phyloP scores from a whole-genome alignment of 1,284 basidiomycete species.

The Sanghuangporus sanghuang region DNA sequence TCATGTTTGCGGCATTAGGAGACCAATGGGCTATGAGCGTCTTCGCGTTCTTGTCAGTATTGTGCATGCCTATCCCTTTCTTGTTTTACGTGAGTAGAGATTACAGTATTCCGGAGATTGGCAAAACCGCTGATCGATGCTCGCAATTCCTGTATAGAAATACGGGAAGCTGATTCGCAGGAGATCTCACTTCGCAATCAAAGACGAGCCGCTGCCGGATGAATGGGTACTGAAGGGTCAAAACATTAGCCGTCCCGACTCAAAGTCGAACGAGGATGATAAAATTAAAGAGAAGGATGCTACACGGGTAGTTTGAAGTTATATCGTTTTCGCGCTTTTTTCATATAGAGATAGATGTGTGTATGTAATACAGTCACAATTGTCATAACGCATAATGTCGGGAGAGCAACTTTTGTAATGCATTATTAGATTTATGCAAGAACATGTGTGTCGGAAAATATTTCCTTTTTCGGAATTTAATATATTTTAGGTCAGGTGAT shows the following conservation, averaged over 20 bases:
- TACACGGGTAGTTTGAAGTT: neutral
- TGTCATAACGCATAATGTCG: too few relatives aligned
- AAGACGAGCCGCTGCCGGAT: conserved; percentile 3
- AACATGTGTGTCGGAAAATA: too few relatives aligned
- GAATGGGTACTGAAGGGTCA: neutral
- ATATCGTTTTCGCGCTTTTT: too few relatives aligned
- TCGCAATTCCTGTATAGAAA: neutral
- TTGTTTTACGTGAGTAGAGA: conserved; percentile 32
- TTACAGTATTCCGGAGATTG: neutral
- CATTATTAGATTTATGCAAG: too few relatives aligned
- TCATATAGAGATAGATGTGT: too few relatives aligned
- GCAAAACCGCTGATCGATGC: neutral
- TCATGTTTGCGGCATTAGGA: conserved; percentile 54
- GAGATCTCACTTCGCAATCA: conserved; percentile 11
- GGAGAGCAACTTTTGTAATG: too few relatives aligned
- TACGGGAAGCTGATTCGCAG: conserved; percentile 8
- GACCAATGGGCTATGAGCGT: conserved; percentile 64
- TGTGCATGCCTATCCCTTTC: conserved; percentile 49
- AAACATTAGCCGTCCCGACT: neutral
- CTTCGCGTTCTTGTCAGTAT: conserved; percentile 51
- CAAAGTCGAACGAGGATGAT: neutral
- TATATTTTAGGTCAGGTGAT: too few relatives aligned
- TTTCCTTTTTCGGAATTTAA: too few relatives aligned
- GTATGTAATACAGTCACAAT: too few relatives aligned
- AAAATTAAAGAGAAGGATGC: neutral